Conservation (phyloP, 805 yeast species). For the Candida khao-thaluensis region DNA sequence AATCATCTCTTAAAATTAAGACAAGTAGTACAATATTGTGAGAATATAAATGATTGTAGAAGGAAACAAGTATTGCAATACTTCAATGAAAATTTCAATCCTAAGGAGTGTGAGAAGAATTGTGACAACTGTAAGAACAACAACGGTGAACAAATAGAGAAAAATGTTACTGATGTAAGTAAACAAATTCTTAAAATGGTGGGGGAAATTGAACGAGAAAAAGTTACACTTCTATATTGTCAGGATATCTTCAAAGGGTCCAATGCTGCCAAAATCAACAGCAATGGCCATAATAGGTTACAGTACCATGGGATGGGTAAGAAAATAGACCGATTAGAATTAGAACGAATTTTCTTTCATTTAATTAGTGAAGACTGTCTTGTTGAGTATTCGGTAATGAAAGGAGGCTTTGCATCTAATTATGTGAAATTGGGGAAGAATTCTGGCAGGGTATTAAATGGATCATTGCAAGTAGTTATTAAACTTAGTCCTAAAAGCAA, state of each 20-base stretch:
- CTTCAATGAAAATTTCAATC: conserved; percentile 79
- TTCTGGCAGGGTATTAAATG: conserved; percentile 49
- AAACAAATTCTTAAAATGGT: conserved; percentile 60
- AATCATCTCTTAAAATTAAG: conserved; percentile 74
- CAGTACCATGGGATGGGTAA: conserved; percentile 74
- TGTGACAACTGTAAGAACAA: conserved; percentile 81
- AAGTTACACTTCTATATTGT: conserved; percentile 75
- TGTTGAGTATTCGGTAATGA: conserved; percentile 70
- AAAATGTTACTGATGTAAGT: conserved; percentile 71
- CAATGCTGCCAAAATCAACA: conserved; percentile 56
- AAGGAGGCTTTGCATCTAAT: conserved; percentile 75
- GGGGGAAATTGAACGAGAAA: conserved; percentile 49
- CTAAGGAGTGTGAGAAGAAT: conserved; percentile 58
- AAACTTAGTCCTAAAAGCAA: conserved; percentile 31
- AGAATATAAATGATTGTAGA: conserved; percentile 86
- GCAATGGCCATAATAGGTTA: conserved; percentile 58
- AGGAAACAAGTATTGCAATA: conserved; percentile 85
- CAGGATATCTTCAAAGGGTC: conserved; percentile 84
- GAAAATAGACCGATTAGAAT: conserved; percentile 58
- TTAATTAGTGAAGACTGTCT: conserved; percentile 64
- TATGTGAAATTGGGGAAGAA: conserved; percentile 65
- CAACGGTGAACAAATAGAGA: conserved; percentile 40
- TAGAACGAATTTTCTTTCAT: conserved; percentile 81
- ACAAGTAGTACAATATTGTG: conserved; percentile 89
- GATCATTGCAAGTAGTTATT: conserved; percentile 48